Evolutionary conservation across 805 yeast species (phyloP).

Genomic region (Candida incommunis): DNA sequence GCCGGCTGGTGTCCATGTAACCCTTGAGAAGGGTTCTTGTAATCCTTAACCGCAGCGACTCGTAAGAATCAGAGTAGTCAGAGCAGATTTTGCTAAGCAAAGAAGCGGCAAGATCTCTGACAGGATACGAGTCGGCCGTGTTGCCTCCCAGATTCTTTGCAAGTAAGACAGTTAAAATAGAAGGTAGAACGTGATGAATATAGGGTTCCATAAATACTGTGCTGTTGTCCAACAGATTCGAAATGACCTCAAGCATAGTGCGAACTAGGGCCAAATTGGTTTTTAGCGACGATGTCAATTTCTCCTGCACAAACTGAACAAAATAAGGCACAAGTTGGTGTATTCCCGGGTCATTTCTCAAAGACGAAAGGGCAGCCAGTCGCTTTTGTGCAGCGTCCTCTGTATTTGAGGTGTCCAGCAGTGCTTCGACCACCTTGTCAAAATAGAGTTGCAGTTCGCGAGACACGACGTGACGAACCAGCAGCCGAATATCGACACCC

Average conservation of each 20-base stretch:
- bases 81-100: constrained; percentile 64
- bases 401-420: constrained; percentile 29
- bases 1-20: constrained; percentile 68
- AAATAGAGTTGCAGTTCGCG: constrained; percentile 89
- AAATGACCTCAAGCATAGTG: constrained; percentile 80
- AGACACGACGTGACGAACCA: constrained; percentile 89
- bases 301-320: constrained; percentile 92
- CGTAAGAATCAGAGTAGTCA: constrained; percentile 71
- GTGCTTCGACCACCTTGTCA: constrained; percentile 74
- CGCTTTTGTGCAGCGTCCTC: constrained; percentile 40
- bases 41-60: constrained; percentile 82
- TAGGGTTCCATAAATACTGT: constrained; percentile 88
- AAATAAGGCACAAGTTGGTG: constrained; percentile 95
- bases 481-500: constrained; percentile 61
- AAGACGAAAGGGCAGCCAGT: constrained; percentile 70
- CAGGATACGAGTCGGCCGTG: constrained; percentile 32
- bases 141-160: constrained; percentile 75
- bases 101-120: constrained; percentile 81
- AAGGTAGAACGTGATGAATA: constrained; percentile 95
- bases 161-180: constrained; percentile 72
- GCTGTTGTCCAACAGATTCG: constrained; percentile 68
- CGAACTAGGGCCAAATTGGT: constrained; percentile 47
- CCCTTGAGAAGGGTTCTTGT: constrained; percentile 88
- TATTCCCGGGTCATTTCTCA: constrained; percentile 85
- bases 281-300: constrained; percentile 74